Evolutionary conservation across 2,329 filamentous ascomycete species (phyloP).

Genomic region (Fusarium staphyleae): DNA sequence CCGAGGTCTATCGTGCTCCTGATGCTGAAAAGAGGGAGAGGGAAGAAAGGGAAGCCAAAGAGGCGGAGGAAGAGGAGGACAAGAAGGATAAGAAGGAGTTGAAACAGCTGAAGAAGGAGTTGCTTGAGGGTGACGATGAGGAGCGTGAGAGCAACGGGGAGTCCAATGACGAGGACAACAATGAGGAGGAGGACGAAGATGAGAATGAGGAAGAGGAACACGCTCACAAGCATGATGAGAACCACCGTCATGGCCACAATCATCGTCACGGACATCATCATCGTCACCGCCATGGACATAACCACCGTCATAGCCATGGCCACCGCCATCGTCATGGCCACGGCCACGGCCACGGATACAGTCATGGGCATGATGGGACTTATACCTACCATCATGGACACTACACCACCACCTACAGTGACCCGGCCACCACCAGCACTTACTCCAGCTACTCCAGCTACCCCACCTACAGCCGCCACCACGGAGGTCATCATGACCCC

Average conservation of each 20-base stretch:
- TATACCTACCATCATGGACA: not conserved
- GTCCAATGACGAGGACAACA: not conserved
- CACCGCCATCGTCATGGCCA: not conserved
- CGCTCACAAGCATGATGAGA: not conserved
- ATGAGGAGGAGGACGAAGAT: constrained; percentile 5
- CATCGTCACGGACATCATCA: constrained; percentile 3
- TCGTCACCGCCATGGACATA: constrained; percentile 1
- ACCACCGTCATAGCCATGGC: not conserved
- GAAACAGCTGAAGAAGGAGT: not conserved
- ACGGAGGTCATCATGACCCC: not conserved
- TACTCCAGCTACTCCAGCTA: constrained; percentile 1
- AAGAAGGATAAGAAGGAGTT: constrained; percentile 2
- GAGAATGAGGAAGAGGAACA: not conserved
- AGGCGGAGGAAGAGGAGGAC: constrained; percentile 5
- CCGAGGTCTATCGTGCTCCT: constrained; percentile 1
- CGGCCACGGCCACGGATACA: not conserved
- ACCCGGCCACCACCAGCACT: not conserved
- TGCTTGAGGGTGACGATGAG: not conserved
- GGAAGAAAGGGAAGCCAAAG: not conserved
- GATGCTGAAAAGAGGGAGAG: constrained; percentile 3
- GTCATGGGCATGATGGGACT: not conserved
- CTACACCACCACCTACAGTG: not conserved
- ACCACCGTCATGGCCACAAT: constrained; percentile 1
- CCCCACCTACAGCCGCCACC: not conserved
- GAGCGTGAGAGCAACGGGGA: not conserved